Conservation (phyloP, 345 rosid genomes). For the Arabis alpina region DNA sequence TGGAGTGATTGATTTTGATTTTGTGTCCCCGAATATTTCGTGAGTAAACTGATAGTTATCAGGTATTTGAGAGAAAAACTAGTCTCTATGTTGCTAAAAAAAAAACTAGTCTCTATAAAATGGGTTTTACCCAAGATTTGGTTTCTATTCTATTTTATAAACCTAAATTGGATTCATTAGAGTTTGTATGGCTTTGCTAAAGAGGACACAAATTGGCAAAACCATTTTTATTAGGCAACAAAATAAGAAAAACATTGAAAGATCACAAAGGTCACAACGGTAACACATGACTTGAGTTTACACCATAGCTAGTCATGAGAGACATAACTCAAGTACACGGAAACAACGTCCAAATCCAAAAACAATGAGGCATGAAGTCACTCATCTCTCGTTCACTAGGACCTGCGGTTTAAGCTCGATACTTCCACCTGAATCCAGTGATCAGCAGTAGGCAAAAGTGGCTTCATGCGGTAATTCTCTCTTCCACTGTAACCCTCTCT, state of each 20-base stretch:
- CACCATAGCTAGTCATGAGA: background rate
- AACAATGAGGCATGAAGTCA: conserved; percentile 5
- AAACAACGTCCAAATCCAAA: conserved; percentile 15
- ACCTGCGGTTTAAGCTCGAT: background rate
- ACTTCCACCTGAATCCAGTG: conserved; percentile 25
- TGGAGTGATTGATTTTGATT: background rate
- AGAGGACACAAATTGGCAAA: background rate
- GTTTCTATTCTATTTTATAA: no score
- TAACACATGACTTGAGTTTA: conserved; percentile 7
- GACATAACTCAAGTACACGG: conserved; percentile 8
- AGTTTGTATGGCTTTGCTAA: background rate
- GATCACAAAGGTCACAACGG: background rate
- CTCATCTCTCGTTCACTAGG: conserved; percentile 6
- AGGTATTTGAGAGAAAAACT: no score
- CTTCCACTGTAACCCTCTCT: background rate
- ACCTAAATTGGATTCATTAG: no score
- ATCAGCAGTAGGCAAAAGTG: background rate
- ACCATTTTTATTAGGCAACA: background rate
- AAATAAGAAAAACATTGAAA: background rate
- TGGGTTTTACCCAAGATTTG: no score
- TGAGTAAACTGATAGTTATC: background rate
- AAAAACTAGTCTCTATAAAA: no score
- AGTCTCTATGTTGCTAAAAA: no score
- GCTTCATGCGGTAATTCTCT: conserved; percentile 12
- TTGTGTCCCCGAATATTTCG: background rate